Percentiles rank a stretch among this genome's conserved stretches.
Evolutionary conservation across 106 monocot genomes (phyloP).

Genomic region (Narthecium ossifragum): DNA sequence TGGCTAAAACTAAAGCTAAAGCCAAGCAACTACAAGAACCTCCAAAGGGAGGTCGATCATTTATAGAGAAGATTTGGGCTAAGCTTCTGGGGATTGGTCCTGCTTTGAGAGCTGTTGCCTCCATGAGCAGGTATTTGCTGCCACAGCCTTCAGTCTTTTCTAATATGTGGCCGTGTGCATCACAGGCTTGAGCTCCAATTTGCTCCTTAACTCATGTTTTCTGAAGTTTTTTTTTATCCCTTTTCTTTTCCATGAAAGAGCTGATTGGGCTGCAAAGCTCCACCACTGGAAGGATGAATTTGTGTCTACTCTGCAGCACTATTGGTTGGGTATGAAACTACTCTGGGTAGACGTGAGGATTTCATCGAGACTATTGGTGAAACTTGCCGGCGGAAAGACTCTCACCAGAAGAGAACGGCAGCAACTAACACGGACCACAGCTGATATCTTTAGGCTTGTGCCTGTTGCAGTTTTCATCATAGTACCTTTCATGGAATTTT

Average conservation of each 20-base stretch:
- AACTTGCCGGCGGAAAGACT: constrained; percentile 79
- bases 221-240: constrained; percentile 2
- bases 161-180: background rate
- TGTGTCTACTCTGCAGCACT: constrained; percentile 74
- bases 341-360: constrained; percentile 87
- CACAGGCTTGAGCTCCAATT: too few species aligned
- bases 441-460: constrained; percentile 93
- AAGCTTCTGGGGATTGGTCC: constrained; percentile 62
- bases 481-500: constrained; percentile 97
- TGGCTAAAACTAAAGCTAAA: too few species aligned
- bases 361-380: constrained; percentile 77
- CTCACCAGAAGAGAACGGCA: constrained; percentile 90
- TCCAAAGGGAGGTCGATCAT: constrained; percentile 37
- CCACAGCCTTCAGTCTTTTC: background rate
- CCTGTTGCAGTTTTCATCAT: constrained; percentile 95
- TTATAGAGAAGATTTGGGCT: constrained; percentile 40
- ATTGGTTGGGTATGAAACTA: constrained; percentile 86
- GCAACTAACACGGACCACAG: constrained; percentile 91
- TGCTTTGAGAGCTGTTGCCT: constrained; percentile 59
- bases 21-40: constrained; percentile 50
- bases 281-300: constrained; percentile 81
- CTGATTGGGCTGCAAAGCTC: constrained; percentile 55
- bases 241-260: constrained; percentile 34
- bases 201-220: too few species aligned
- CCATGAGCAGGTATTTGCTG: constrained; percentile 60